Evolutionary conservation across 768 basidiomycete species (phyloP), one percentile per base, ranked within the genome.

Genomic region (Chiua virens): DNA sequence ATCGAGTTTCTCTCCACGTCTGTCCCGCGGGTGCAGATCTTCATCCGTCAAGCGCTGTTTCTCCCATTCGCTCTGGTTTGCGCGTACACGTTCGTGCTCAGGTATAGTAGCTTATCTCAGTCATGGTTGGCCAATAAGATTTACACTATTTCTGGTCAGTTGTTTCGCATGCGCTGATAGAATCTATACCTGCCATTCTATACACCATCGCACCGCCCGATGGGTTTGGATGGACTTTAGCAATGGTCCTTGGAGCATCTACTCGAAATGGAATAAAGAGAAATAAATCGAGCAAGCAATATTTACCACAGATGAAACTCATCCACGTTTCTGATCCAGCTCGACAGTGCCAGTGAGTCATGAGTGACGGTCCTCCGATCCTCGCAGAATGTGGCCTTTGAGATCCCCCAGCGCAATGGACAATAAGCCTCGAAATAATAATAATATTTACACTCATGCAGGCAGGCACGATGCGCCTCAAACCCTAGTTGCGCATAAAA

Each of bases 191-290:
- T 30, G 13, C 30, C 30, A 30, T 7, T 30, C 3, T 30, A 14
- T 27, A 8, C 30, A 30, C 2, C 30, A 10, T 14, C 32, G 32
- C 32, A 14, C 14, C 7, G 15, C 17, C 17, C 17, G 21, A 74
- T 66, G 1, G 73, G 74, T 44, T 75, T 71, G 1, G 75, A 69
- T 5, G 73, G 74, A 7, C 74, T 54, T 73, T 67, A 1, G 50
- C 47, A 17, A 61, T 60, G 49, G 50, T 35, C 20, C 47, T 63
- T 54, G 36, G 8, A 28, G 22, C 15, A 20, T 14, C 21, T 21
- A 18, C 17, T 23, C 27, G 34, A 34, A 17, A 15, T 17, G 4
- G 6, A 9, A 7, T 1, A 34, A 34, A 9, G 1, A 15, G 17
- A 17, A 34, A 34, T 34, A 5, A 34, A 34, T 5, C 17, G 15